Base-by-base conservation (phyloP, 805 yeast genomes). In the Metschnikowia henanensis region DNA sequence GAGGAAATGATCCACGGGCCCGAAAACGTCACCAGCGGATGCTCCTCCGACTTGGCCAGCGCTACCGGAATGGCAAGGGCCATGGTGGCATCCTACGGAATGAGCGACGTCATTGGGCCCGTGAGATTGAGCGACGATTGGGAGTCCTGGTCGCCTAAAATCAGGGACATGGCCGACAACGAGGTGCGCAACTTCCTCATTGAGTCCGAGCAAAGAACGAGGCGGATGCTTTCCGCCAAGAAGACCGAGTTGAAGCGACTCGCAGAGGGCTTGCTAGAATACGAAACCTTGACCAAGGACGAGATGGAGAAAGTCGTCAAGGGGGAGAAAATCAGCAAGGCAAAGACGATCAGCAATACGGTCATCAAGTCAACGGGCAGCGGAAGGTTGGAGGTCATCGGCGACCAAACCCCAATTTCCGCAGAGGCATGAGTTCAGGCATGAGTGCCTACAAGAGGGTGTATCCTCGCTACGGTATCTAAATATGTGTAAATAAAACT, bases 31-130 rank as follows among this genome's bases (percentile, higher is more conserved):
- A 92, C 98, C 3, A 81, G 92, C 57, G 99, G 99, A 6, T 94
- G 98, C 70, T 85, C 96, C 1, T 83, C 94, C 8, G 99, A 94
- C 65, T 78, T 94, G 58, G 78, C 84, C 48, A 81, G 77, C 55
- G 99, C 99, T 15, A 94, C 99, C 0, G 75, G 80, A 44, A 90
- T 89, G 45, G 99, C 99, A 2, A 77, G 96, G 58, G 95, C 96
- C 6, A 94, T 94, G 98, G 96, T 94, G 31, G 89, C 96, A 0
- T 83, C 89, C 38, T 94, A 87, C 62, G 99, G 99, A 60, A 94
- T 94, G 99, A 83, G 94, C 51, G 91, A 87, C 40, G 80, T 76
- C 44, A 87, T 94, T 45, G 99, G 99, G 2, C 99, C 99, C 6
- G 88, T 94, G 21, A 81, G 81, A 59, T 74, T 94, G 37, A 79